Evolutionary conservation across 495 filamentous ascomycete genomes (phyloP), one percentile per base, ranked within the genome.

Genomic region (Penicillium cosmopolitanum): DNA sequence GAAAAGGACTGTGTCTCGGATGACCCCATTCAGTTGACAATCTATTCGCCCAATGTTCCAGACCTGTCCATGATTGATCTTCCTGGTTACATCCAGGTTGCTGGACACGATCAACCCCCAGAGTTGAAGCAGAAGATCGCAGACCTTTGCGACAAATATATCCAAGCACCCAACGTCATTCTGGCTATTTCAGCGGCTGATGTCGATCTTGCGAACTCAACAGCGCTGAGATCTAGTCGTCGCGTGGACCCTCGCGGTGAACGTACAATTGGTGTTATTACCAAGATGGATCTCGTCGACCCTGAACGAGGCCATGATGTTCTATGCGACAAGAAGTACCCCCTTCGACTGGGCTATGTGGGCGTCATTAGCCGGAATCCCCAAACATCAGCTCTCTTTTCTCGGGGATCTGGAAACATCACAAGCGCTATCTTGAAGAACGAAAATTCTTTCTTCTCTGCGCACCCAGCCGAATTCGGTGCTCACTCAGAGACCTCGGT

Each of bases 261-360:
- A 71, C 81, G 95, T 53, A 99, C 95, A 3, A 98, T 99, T 67
- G 95, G 95, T 38, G 95, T 99, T 21, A 89, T 99, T 23, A 99
- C 95, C 23, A 99, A 99, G 77, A 97, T 99, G 94, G 95, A 99
- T 69, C 84, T 99, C 19, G 93, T 99, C 18, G 93, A 97, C 56
- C 84, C 95, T 12, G 79, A 80, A 18, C 86, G 95, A 57, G 95
- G 93, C 15, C 81, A 84, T 15, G 80, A 82, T 33, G 90, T 99
- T 34, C 77, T 99, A 7, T 81, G 77, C 40, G 95, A 99, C 72
- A 87, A 86, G 71, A 96, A 97, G 68, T 99, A 99, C 62, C 93
- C 96, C 51, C 83, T 99, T 33, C 84, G 94, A 9, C 81, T 99
- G 28, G 95, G 95, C n/a, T 99, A 99, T 70, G 93, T 99, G 3